phyloP scores from a whole-genome alignment of 495 filamentous ascomycete species.

The Pseudoneurospora amorphoporcata region DNA sequence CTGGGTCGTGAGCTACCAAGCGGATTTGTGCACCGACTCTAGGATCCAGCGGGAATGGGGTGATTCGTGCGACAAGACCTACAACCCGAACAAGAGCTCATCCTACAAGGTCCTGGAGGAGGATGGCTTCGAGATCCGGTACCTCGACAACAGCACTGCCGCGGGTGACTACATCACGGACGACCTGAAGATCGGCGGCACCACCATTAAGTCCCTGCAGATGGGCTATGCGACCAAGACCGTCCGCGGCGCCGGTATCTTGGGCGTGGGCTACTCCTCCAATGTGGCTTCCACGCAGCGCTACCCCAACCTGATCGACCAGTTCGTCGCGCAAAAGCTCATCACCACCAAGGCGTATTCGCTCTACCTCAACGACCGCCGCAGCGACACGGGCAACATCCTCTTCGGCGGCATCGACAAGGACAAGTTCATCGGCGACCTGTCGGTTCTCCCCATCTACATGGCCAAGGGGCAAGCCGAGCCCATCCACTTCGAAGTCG shows the following conservation, averaged over 20 bases:
- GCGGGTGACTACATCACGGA: constrained; percentile 74
- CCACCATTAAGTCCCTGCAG: constrained; percentile 55
- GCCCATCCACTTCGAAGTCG: constrained; percentile 32
- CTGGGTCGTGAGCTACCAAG: constrained; percentile 47
- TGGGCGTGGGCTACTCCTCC: constrained; percentile 74
- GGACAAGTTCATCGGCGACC: constrained; percentile 65
- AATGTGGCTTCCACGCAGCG: constrained; percentile 56
- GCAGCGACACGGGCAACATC: constrained; percentile 62
- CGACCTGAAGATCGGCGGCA: constrained; percentile 56
- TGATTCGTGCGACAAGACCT: constrained; percentile 22
- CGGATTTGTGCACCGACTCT: constrained; percentile 32
- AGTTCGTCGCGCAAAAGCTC: constrained; percentile 55
- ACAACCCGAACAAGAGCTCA: constrained; percentile 52
- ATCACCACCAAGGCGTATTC: constrained; percentile 82
- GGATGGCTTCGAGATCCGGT: constrained; percentile 67
- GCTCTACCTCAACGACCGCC: constrained; percentile 58
- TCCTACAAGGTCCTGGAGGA: constrained; percentile 54
- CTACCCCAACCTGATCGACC: constrained; percentile 73
- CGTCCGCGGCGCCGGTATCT: constrained; percentile 61
- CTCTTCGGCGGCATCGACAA: constrained; percentile 89
- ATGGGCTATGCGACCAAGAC: constrained; percentile 73
- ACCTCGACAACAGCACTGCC: constrained; percentile 53
- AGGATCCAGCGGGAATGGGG: constrained; percentile 24
- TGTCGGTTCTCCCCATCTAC: constrained; percentile 60
- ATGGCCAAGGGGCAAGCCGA: constrained; percentile 23